phyloP scores from a whole-genome alignment of 345 rosid species.

The Syzygium aromaticum region DNA sequence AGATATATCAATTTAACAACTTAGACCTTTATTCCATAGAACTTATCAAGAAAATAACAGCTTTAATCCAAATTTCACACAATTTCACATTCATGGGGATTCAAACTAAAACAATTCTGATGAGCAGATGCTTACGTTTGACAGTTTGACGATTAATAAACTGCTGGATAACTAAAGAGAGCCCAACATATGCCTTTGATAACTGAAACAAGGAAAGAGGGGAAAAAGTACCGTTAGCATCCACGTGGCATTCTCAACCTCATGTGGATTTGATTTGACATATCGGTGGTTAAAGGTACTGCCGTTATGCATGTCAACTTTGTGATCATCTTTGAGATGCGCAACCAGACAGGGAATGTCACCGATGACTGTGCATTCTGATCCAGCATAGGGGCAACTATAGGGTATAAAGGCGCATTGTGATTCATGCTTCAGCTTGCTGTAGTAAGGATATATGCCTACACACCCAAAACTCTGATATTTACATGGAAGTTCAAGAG shows the following conservation, averaged over 20 bases:
- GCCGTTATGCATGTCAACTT: slow-evolving; percentile 83
- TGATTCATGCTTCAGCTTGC: slow-evolving; percentile 72
- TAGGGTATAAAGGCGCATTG: slow-evolving; percentile 63
- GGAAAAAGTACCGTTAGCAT: slow-evolving; percentile 53
- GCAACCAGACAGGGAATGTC: slow-evolving; percentile 68
- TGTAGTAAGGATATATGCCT: slow-evolving; percentile 76
- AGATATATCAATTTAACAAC: neutral
- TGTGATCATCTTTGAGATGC: slow-evolving; percentile 74
- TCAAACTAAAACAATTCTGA: neutral
- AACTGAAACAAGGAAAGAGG: neutral
- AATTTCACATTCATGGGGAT: neutral
- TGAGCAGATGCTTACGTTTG: neutral
- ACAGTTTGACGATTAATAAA: neutral
- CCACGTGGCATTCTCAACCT: slow-evolving; percentile 83
- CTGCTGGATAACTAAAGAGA: neutral
- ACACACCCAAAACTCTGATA: slow-evolving; percentile 66
- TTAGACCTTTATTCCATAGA: neutral
- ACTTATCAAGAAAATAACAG: neutral
- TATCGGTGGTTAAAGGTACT: slow-evolving; percentile 83
- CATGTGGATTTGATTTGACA: slow-evolving; percentile 76
- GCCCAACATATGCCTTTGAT: neutral
- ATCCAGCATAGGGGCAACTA: slow-evolving; percentile 76
- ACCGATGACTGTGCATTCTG: slow-evolving; percentile 67
- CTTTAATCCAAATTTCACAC: neutral
- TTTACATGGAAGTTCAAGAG: slow-evolving; percentile 80